Evolutionary conservation across 2,329 filamentous ascomycete species (phyloP), one percentile per base, ranked within the genome.

Genomic region (Geosmithia morbida): DNA sequence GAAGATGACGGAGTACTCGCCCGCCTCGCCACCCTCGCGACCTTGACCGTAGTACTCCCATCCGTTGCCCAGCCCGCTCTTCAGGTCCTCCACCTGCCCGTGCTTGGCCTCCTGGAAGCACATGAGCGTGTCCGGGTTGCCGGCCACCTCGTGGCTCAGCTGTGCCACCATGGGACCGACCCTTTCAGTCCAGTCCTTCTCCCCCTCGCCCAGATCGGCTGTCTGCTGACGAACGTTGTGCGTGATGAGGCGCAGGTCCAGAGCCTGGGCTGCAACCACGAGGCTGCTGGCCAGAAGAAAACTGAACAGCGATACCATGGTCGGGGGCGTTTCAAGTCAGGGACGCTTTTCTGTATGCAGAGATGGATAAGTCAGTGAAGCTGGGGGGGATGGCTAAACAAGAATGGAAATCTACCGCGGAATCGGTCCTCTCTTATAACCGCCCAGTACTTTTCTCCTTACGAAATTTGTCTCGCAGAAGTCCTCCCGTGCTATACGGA

Each of bases 1-100:
- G 53, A 86, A 67, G 51, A 87, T 80, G 2, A 82, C 81, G 2
- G 74, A 78, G 60, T 83, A 85, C 62, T 87, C 83, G 43, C 83
- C 83, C 1, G 65, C 65, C 26, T 68, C 64, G 19, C 83, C 82
- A 57, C 80, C 75, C 44, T 79, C 70, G 19, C 77, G 68, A 11
- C 74, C 77, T 2, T 78, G 69, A 13, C 77, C 77, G 46, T 79
- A 65, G 51, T 70, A 69, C 4, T 62, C 54, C 76, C 76, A 80
- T 37, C 50, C 51, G 19, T 67, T 67, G 2, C 75, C 61, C 4
- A 61, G 48, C 37, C 50, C 55, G 19, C 46, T 39, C 44, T 75
- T 61, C 41, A 85, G 68, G 52, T 83, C 77, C 14, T 63, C 42
- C 2, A 85, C 65, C 55, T 85, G 82, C 3, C 58, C 55, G 53